These are phyloP conservation scores for Juncus effusus DNA, from an alignment of 176 grass and related monocot genomes.

Conservation along the genomic window DNA sequence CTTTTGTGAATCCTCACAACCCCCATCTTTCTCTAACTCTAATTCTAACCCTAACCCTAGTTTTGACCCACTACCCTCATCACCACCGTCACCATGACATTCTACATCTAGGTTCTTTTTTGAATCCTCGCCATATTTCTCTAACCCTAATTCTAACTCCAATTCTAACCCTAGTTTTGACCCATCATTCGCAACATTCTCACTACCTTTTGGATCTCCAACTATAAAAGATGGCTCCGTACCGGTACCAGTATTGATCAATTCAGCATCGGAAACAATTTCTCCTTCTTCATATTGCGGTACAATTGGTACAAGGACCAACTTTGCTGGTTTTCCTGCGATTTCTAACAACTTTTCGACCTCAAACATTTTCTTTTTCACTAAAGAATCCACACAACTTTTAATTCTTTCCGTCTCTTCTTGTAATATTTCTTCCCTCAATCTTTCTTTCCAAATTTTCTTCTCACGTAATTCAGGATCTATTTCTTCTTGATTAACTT, in stretches of 20 bases:
- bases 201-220: too few relatives aligned
- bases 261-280: too few relatives aligned
- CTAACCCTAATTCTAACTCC: neutral
- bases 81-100: neutral
- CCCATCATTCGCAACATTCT: neutral
- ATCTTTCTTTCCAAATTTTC: slow-evolving; percentile 21
- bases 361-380: slow-evolving; percentile 15
- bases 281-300: too few relatives aligned
- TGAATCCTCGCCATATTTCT: too few relatives aligned
- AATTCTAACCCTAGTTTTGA: slow-evolving; percentile 6
- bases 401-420: slow-evolving; percentile 24
- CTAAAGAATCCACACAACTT: neutral
- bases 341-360: slow-evolving; percentile 18
- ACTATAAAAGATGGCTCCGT: too few relatives aligned
- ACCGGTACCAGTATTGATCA: too few relatives aligned
- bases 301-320: slow-evolving; percentile 10
- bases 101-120: too few relatives aligned
- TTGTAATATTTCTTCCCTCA: slow-evolving; percentile 20
- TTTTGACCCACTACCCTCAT: neutral
- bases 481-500: neutral
- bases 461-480: neutral
- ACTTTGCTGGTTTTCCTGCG: slow-evolving; percentile 4
- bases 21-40: neutral
- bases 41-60: neutral
- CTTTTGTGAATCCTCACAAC: too few relatives aligned